phyloP scores from a whole-genome alignment of 225 moss, liverwort and hornwort species.

The Marchantia paleacea region DNA sequence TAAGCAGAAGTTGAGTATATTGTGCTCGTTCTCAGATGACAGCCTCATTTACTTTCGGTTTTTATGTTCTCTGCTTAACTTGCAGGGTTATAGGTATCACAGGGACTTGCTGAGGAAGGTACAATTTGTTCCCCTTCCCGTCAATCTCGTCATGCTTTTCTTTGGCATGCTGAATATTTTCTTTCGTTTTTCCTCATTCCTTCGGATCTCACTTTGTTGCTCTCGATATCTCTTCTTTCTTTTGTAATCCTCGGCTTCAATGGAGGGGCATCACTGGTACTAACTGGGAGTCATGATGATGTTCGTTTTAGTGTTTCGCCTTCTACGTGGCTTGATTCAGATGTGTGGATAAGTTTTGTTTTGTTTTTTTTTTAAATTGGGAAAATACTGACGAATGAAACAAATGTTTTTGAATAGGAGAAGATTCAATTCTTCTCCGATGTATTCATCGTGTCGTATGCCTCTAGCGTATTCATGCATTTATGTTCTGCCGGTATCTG shows the following conservation, averaged over 20 bases:
- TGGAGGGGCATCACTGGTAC: neutral
- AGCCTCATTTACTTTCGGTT: too few relatives aligned
- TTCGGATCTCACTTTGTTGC: neutral
- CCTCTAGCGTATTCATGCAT: too few relatives aligned
- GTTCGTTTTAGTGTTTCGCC: too few relatives aligned
- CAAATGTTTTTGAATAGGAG: neutral
- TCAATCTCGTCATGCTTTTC: neutral
- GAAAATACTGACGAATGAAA: neutral
- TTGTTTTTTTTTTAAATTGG: neutral
- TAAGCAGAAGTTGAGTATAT: neutral
- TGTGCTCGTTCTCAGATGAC: neutral
- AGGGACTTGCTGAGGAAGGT: constrained; percentile 37
- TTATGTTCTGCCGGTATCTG: too few relatives aligned
- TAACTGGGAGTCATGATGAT: neutral
- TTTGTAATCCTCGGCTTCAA: neutral
- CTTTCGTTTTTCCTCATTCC: too few relatives aligned
- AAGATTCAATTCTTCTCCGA: too few relatives aligned
- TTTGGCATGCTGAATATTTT: too few relatives aligned
- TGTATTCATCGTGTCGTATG: too few relatives aligned
- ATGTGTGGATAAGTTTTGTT: neutral
- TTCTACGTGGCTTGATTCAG: neutral
- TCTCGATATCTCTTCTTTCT: neutral
- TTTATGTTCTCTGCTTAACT: neutral
- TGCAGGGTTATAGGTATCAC: constrained; percentile 49
- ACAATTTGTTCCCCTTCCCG: neutral